A percentile compares a stretch with the other conserved stretches of the same genome.
Conservation (phyloP, 805 yeast genomes). For the Torulaspora maleeae region DNA sequence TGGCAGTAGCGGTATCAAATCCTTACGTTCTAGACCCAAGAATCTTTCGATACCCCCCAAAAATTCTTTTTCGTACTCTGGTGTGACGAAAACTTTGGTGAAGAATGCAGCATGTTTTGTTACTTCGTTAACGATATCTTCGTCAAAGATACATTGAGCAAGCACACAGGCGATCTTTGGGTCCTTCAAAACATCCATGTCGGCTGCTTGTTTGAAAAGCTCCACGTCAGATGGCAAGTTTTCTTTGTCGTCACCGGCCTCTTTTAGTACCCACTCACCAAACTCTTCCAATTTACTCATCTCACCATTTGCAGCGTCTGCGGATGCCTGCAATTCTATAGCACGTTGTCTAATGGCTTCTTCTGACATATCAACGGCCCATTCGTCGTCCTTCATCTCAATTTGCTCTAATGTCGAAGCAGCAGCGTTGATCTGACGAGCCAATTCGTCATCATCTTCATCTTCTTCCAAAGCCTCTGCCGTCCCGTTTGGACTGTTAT, state of each 20-base stretch:
- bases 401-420: conserved; percentile 66
- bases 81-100: conserved; percentile 58
- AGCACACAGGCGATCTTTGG: conserved; percentile 83
- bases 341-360: conserved; percentile 95
- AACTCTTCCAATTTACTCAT: conserved; percentile 58
- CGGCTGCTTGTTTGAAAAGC: conserved; percentile 83
- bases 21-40: conserved; percentile 75
- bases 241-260: conserved; percentile 47
- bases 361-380: conserved; percentile 97
- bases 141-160: conserved; percentile 84
- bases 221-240: conserved; percentile 80
- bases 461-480: conserved; percentile 34
- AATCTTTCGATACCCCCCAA: conserved; percentile 95
- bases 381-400: conserved; percentile 78
- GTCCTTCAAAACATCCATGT: conserved; percentile 64
- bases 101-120: conserved; percentile 77
- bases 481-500: conserved; percentile 10
- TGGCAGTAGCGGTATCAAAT: conserved; percentile 66
- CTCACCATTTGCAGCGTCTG: conserved; percentile 40
- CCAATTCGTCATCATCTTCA: conserved; percentile 65
- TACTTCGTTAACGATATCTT: conserved; percentile 67
- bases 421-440: conserved; percentile 77
- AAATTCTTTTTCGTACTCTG: conserved; percentile 77
- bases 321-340: conserved; percentile 68
- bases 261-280: conserved; percentile 79